Base-by-base conservation (phyloP, 2,329 filamentous ascomycete genomes). In the Gaeumannomyces sp. region DNA sequence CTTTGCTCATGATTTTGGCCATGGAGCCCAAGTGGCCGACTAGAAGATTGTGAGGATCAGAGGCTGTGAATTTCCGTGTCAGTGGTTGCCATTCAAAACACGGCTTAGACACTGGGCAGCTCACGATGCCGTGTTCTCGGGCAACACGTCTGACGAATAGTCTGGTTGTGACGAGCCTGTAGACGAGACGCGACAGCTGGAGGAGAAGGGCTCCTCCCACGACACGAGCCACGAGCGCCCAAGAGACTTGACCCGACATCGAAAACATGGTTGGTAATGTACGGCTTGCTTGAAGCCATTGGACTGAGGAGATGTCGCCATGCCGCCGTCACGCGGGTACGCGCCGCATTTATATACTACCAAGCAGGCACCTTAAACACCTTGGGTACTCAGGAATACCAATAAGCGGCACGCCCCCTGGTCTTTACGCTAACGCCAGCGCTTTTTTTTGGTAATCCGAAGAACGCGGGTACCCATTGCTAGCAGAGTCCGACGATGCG, bases 31-130 rank as follows among this genome's bases (percentile, higher is more conserved):
- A 64, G 59, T 77, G 75, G 13, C 75, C 75, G 14, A 75, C 68
- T 28, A 76, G 66, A 64, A 74, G 72, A 1, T 72, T 74, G 63
- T 77, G 75, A 13, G 75, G n/a, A 75, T 64, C 38, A 73, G 70
- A 11, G 73, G 71, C 75, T 76, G 65, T 13, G 56, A 58, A 45
- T 45, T 45, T 19, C 14, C 14, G 14, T 16, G 38, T 45, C 19
- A 45, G 16, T 16, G 38, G 38, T 16, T 6, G 38, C 38, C 14
- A 16, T 7, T 16, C 38, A 45, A 45, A 7, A 11, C 38, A 45
- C 5, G 1, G 3, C 14, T 45, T 19, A 45, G 38, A 45, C 38
- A 16, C 19, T 45, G 38, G 16, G 16, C 14, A 19, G 16, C 56
- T 25, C 27, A 58, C 56, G 14, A 58, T 58, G n/a, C 56, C 56